Evolutionary conservation across 441 rosid species (phyloP).

Genomic region (Flueggea neowawraea): DNA sequence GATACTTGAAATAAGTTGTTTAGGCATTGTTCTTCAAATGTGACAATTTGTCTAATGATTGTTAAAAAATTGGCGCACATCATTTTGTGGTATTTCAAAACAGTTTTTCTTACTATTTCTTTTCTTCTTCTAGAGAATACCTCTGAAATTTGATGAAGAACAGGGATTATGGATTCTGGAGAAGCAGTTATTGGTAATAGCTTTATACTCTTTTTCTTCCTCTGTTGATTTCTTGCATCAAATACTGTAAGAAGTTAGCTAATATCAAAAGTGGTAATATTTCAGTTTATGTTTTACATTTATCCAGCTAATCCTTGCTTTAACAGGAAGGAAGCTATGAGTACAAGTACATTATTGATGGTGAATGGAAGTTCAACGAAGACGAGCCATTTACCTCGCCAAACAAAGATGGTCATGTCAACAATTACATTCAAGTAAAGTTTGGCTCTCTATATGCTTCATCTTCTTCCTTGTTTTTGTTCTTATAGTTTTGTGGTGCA

Average conservation of each 20-base stretch:
- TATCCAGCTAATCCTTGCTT: constrained; percentile 2
- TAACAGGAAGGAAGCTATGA: constrained; percentile 90
- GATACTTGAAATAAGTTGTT: too few relatives aligned
- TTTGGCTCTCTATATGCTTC: constrained; percentile 1
- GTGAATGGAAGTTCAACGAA: constrained; percentile 66
- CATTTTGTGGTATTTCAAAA: neutral
- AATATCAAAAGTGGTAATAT: neutral
- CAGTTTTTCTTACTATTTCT: neutral
- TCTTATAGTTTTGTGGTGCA: neutral
- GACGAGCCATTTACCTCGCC: constrained; percentile 54
- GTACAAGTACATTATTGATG: constrained; percentile 87
- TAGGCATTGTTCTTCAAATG: too few relatives aligned
- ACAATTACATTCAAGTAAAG: constrained; percentile 70
- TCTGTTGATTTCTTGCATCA: neutral
- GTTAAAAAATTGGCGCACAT: too few relatives aligned
- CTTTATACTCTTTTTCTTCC: neutral
- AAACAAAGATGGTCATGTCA: constrained; percentile 80
- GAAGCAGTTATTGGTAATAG: constrained; percentile 71
- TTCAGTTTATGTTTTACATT: neutral
- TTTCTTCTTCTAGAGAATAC: constrained; percentile 54
- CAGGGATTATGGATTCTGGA: constrained; percentile 58
- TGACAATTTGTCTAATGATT: too few relatives aligned
- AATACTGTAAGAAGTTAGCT: neutral
- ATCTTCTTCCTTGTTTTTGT: neutral
- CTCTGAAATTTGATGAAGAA: constrained; percentile 53